phyloP scores from a whole-genome alignment of 1,284 basidiomycete species.

The Papiliotrema flavescens region DNA sequence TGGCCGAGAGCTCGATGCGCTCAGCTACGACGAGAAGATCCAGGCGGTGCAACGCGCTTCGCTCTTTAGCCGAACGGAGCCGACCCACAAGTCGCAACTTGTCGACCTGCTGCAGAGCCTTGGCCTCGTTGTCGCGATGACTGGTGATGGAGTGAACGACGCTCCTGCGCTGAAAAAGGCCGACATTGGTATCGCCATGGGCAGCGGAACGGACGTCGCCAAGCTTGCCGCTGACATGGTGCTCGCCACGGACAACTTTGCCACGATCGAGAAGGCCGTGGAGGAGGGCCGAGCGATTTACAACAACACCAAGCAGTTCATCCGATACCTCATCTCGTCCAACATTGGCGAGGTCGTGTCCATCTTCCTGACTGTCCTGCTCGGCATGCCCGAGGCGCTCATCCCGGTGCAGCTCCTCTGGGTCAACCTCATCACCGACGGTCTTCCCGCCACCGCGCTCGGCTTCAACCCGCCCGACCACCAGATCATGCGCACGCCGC shows the following conservation, averaged over 20 bases:
- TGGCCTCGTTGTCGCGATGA: conserved; percentile 97
- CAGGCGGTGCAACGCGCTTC: conserved; percentile 79
- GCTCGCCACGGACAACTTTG: conserved; percentile 61
- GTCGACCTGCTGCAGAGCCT: conserved; percentile 92
- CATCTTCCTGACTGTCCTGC: conserved; percentile 93
- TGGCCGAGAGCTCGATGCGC: conserved; percentile 82
- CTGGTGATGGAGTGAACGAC: conserved; percentile 93
- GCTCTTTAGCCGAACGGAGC: conserved; percentile 91
- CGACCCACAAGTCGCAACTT: conserved; percentile 89
- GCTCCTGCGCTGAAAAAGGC: conserved; percentile 95
- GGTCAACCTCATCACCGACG: conserved; percentile 89
- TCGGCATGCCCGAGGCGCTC: conserved; percentile 97
- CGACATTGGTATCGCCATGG: conserved; percentile 99
- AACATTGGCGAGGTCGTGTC: conserved; percentile 98
- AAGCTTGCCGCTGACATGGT: conserved; percentile 98
- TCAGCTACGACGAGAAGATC: conserved; percentile 75
- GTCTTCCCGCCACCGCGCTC: conserved; percentile 93
- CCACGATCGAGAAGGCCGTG: conserved; percentile 91
- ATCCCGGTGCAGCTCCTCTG: conserved; percentile 97
- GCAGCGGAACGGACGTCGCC: conserved; percentile 96
- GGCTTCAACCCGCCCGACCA: conserved; percentile 97
- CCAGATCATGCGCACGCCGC: conserved; percentile 91
- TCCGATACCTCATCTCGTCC: conserved; percentile 66
- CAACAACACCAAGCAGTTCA: conserved; percentile 97
- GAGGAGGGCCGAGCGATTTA: conserved; percentile 97